phyloP scores from a whole-genome alignment of 805 yeast genomes.

The Candida cerambycidarum region DNA sequence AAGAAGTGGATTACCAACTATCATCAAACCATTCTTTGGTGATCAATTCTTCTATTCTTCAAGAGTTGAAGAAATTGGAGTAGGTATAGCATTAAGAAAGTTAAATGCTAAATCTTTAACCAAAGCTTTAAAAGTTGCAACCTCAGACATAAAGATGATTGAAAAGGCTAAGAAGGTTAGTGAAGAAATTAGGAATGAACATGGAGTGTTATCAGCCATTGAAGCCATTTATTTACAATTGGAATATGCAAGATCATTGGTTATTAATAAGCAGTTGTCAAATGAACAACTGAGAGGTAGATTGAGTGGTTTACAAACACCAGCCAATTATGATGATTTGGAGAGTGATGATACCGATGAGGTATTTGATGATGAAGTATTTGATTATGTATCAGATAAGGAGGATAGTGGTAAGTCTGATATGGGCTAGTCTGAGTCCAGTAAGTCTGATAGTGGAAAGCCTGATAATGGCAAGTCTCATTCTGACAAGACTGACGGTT shows the following conservation, averaged over 20 bases:
- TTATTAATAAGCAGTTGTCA: conserved; percentile 44
- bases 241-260: conserved; percentile 68
- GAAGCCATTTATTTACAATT: conserved; percentile 74
- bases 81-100: conserved; percentile 69
- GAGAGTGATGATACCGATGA: conserved; percentile 2
- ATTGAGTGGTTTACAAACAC: conserved; percentile 8
- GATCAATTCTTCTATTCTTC: conserved; percentile 92
- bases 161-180: conserved; percentile 67
- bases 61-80: conserved; percentile 86
- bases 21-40: conserved; percentile 93
- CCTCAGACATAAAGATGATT: conserved; percentile 64
- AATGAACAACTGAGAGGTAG: conserved; percentile 22
- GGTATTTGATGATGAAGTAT: background rate
- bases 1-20: conserved; percentile 82
- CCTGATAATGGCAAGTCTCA: no score
- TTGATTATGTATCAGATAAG: background rate
- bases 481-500: no score
- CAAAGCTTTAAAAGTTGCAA: conserved; percentile 67
- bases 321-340: conserved; percentile 4
- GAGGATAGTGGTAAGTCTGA: background rate
- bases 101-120: conserved; percentile 63
- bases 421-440: no score
- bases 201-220: conserved; percentile 79
- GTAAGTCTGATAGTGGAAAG: no score
- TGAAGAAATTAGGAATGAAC: conserved; percentile 61